Evolutionary conservation across 352 stramenopile species (phyloP).

Genomic region (Phytophthora brassicae): DNA sequence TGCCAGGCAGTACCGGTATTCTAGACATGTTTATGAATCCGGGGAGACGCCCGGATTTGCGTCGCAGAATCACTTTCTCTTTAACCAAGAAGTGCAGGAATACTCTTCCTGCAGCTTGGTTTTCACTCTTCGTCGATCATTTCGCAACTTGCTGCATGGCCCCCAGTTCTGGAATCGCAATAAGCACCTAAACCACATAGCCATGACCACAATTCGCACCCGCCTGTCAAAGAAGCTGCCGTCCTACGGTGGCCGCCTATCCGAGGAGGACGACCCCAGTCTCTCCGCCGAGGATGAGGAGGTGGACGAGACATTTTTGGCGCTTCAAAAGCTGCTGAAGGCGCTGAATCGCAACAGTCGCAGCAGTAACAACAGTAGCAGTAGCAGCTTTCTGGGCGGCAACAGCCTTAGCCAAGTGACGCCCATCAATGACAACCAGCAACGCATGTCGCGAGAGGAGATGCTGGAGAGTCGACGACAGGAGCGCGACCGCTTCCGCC

Average conservation of each 20-base stretch:
- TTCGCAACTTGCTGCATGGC: constrained; percentile 22
- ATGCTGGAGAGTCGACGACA: constrained; percentile 64
- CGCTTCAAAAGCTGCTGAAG: constrained; percentile 73
- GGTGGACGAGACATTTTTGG: constrained; percentile 79
- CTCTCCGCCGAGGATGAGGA: constrained; percentile 66
- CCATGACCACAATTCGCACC: constrained; percentile 20
- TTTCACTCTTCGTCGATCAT: not conserved
- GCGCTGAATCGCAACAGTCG: constrained; percentile 52
- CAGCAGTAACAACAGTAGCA: constrained; percentile 22
- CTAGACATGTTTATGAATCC: constrained; percentile 20
- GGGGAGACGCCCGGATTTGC: constrained; percentile 7
- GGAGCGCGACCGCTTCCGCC: constrained; percentile 72
- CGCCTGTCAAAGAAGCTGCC: constrained; percentile 56
- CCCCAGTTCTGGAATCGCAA: not conserved
- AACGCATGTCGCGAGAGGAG: constrained; percentile 64
- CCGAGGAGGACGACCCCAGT: constrained; percentile 48
- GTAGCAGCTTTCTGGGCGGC: constrained; percentile 12
- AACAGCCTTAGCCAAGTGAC: constrained; percentile 9
- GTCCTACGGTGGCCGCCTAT: constrained; percentile 37
- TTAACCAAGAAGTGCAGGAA: constrained; percentile 4
- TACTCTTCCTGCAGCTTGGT: not conserved
- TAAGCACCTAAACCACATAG: not conserved
- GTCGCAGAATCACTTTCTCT: constrained; percentile 27
- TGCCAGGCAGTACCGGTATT: too few species aligned
- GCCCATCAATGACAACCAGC: constrained; percentile 18